Percentiles rank a stretch among this genome's conserved stretches.
phyloP scores from a whole-genome alignment of 441 rosid species.

The Mallotus japonicus region DNA sequence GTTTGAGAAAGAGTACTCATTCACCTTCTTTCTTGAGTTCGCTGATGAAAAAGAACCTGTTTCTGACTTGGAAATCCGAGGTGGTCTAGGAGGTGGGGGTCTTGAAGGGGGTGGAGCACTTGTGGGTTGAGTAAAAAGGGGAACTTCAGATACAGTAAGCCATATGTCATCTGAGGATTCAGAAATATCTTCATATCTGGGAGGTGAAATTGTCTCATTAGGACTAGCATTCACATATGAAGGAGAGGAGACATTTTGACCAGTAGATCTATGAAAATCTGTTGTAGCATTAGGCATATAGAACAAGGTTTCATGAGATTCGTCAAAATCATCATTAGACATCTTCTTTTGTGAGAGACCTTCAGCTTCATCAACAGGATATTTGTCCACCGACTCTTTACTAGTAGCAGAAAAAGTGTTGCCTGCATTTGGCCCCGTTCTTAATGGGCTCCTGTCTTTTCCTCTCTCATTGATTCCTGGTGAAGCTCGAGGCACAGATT shows the following conservation, averaged over 20 bases:
- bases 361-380: constrained; percentile 39
- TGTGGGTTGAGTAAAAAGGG: constrained; percentile 80
- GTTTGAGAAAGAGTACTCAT: constrained; percentile 48
- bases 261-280: constrained; percentile 35
- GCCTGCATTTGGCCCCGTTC: constrained; percentile 36
- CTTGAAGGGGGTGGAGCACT: constrained; percentile 87
- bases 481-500: constrained; percentile 44
- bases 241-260: constrained; percentile 44
- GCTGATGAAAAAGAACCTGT: constrained; percentile 38
- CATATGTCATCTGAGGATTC: constrained; percentile 69
- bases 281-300: constrained; percentile 45
- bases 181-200: constrained; percentile 44
- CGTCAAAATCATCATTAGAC: constrained; percentile 40
- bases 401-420: constrained; percentile 36
- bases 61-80: constrained; percentile 46
- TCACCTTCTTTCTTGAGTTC: constrained; percentile 45
- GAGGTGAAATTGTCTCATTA: constrained; percentile 44
- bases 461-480: constrained; percentile 40
- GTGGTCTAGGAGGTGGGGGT: constrained; percentile 91
- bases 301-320: constrained; percentile 41
- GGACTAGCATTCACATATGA: constrained; percentile 35
- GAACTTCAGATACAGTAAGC: constrained; percentile 93
- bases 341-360: constrained; percentile 38
- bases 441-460: constrained; percentile 46
- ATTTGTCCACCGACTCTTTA: constrained; percentile 43